A percentile compares a stretch with the other conserved stretches of the same genome.
Evolutionary conservation across 2,329 filamentous ascomycete genomes (phyloP).

Genomic region (Xylariaceae sp.): DNA sequence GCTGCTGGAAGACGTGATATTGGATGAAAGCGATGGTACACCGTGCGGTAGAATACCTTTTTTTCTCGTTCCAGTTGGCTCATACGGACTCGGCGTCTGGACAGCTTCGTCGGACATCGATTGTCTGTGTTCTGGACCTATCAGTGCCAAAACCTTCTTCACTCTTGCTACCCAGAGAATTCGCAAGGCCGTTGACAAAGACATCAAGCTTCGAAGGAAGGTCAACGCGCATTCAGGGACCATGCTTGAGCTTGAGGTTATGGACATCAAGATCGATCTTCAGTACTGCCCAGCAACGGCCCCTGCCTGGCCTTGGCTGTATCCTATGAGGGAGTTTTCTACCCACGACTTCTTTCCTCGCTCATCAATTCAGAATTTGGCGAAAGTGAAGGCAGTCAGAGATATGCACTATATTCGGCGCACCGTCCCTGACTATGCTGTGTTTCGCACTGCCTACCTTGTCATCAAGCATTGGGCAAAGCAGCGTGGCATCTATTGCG

Average conservation of each 20-base stretch:
- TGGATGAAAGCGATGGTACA: conserved; percentile 29
- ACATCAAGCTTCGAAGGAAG: conserved; percentile 49
- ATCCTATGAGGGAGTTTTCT: conserved; percentile 42
- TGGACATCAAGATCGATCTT: conserved; percentile 55
- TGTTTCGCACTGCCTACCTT: conserved; percentile 55
- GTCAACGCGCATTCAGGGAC: conserved; percentile 55
- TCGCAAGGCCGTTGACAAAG: conserved; percentile 39
- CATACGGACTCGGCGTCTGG: conserved; percentile 60
- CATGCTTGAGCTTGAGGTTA: conserved; percentile 59
- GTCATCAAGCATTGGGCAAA: conserved; percentile 59
- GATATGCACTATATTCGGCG: conserved; percentile 57
- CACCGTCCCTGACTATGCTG: conserved; percentile 53
- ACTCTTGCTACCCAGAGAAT: conserved; percentile 52
- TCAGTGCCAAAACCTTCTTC: conserved; percentile 58
- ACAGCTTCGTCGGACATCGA: conserved; percentile 57
- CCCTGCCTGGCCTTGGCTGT: conserved; percentile 50
- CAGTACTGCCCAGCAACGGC: conserved; percentile 59
- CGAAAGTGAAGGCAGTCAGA: conserved; percentile 59
- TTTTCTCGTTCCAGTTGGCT: conserved; percentile 58
- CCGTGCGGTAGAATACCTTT: conserved; percentile 36
- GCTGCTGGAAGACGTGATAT: conserved; percentile 40
- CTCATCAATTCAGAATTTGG: conserved; percentile 50
- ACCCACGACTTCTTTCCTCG: conserved; percentile 48
- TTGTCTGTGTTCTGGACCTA: conserved; percentile 58
- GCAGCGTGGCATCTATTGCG: conserved; percentile 57